Evolutionary conservation across 177 flowering plant species (phyloP).

Genomic region (Vitis hybrid): DNA sequence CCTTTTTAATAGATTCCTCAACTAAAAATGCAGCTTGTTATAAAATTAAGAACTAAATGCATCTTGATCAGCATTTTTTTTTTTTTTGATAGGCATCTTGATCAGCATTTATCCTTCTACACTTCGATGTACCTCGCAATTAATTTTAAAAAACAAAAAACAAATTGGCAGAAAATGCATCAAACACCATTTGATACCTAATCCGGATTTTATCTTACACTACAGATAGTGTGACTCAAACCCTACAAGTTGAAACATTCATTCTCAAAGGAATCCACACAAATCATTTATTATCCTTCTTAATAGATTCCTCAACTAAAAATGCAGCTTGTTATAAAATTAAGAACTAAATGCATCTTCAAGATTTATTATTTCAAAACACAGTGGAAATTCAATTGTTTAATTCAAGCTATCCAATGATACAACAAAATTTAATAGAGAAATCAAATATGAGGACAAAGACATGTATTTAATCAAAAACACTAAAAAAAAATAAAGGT

Average conservation of each 20-base stretch:
- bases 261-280: not conserved
- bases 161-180: too few species aligned
- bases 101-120: too few species aligned
- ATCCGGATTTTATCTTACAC: too few species aligned
- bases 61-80: too few species aligned
- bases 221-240: too few species aligned
- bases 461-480: not conserved
- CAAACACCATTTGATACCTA: too few species aligned
- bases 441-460: not conserved
- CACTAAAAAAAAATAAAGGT: conserved; percentile 22
- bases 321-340: not conserved
- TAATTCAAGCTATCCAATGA: not conserved
- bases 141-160: too few species aligned
- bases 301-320: not conserved
- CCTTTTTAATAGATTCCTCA: not conserved
- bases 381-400: not conserved
- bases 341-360: not conserved
- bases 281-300: not conserved
- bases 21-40: too few species aligned
- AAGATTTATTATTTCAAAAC: not conserved
- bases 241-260: not conserved
- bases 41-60: too few species aligned
- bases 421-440: not conserved
- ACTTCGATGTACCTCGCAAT: too few species aligned
- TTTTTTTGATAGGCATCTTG: too few species aligned